phyloP scores from a whole-genome alignment of 2,329 filamentous ascomycete genomes.

The Ascochyta viciae-villosae region DNA sequence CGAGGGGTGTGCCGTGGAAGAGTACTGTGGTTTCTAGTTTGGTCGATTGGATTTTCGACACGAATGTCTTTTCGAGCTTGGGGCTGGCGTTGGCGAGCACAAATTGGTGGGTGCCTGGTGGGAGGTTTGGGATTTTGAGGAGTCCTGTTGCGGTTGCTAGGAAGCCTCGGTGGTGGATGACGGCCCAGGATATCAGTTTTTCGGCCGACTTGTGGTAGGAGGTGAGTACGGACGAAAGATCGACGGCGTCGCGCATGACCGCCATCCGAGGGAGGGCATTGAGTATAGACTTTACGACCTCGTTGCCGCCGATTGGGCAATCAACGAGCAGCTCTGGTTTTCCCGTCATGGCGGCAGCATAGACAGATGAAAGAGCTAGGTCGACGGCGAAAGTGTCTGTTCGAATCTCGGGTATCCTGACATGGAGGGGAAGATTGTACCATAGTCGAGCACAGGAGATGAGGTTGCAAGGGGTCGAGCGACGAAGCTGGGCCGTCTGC shows the following conservation, averaged over 20 bases:
- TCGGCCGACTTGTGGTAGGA: slow-evolving; percentile 31
- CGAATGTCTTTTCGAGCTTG: slow-evolving; percentile 31
- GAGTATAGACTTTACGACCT: slow-evolving; percentile 26
- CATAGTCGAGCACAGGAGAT: slow-evolving; percentile 31
- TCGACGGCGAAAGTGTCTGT: slow-evolving; percentile 41
- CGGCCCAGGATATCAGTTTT: slow-evolving; percentile 39
- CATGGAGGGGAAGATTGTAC: slow-evolving; percentile 33
- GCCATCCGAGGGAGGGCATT: slow-evolving; percentile 36
- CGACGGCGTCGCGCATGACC: slow-evolving; percentile 23
- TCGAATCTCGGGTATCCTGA: slow-evolving; percentile 41
- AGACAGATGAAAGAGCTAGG: slow-evolving; percentile 36
- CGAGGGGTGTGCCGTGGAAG: slow-evolving; percentile 45
- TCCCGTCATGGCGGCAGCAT: slow-evolving; percentile 30
- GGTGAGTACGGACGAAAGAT: slow-evolving; percentile 25
- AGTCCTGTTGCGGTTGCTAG: slow-evolving; percentile 35
- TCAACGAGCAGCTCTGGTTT: slow-evolving; percentile 35
- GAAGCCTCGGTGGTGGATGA: slow-evolving; percentile 39
- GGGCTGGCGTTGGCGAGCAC: slow-evolving; percentile 40
- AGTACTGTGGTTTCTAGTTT: slow-evolving; percentile 29
- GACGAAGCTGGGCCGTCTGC: slow-evolving; percentile 23
- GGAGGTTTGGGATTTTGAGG: slow-evolving; percentile 37
- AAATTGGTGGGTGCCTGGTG: slow-evolving; percentile 42
- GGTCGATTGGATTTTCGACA: slow-evolving; percentile 13
- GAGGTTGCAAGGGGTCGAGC: slow-evolving; percentile 32
- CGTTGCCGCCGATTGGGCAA: slow-evolving; percentile 30